These are phyloP conservation scores for Penicillium tannophilum DNA, from an alignment of 495 filamentous ascomycete species.

Conservation along the genomic window DNA sequence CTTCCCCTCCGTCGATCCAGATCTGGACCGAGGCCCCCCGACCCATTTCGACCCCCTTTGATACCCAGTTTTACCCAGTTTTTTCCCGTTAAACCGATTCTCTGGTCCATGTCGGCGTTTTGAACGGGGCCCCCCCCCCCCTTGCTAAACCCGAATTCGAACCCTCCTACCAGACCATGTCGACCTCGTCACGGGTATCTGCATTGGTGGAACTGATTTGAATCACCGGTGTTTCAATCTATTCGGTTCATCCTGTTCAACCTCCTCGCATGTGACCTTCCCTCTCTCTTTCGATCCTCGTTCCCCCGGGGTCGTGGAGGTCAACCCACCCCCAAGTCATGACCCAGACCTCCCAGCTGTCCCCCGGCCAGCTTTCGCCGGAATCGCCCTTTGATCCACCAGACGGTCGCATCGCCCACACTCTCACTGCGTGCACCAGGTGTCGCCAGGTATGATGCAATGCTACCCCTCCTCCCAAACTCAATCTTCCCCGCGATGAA, in stretches of 20 bases:
- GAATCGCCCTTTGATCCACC: slow-evolving; percentile 33
- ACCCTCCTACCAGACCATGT: slow-evolving; percentile 20
- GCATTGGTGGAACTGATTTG: slow-evolving; percentile 17
- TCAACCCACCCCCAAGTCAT: slow-evolving; percentile 16
- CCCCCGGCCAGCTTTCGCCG: slow-evolving; percentile 26
- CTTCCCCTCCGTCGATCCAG: slow-evolving; percentile 24
- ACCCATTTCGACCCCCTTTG: slow-evolving; percentile 10
- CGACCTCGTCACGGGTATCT: slow-evolving; percentile 19
- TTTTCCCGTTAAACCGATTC: background rate
- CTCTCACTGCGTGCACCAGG: slow-evolving; percentile 82
- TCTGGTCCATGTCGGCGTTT: slow-evolving; percentile 7
- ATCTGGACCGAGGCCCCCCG: slow-evolving; percentile 29
- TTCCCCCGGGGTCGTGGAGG: slow-evolving; percentile 4
- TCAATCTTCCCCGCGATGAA: slow-evolving; percentile 5
- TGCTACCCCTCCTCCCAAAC: background rate
- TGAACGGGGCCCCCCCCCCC: slow-evolving; percentile 14
- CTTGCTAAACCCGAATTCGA: slow-evolving; percentile 2
- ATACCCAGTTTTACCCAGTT: slow-evolving; percentile 1
- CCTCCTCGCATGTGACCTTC: slow-evolving; percentile 26
- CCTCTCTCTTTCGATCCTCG: slow-evolving; percentile 10
- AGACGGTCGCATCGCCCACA: slow-evolving; percentile 68
- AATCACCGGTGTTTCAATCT: background rate
- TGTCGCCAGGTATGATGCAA: slow-evolving; percentile 72
- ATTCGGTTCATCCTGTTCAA: slow-evolving; percentile 2
- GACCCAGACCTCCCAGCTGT: slow-evolving; percentile 22